A percentile compares a stretch with the other conserved stretches of the same genome.
Conservation (phyloP, 345 rosid species). For the Aegle marmelos region DNA sequence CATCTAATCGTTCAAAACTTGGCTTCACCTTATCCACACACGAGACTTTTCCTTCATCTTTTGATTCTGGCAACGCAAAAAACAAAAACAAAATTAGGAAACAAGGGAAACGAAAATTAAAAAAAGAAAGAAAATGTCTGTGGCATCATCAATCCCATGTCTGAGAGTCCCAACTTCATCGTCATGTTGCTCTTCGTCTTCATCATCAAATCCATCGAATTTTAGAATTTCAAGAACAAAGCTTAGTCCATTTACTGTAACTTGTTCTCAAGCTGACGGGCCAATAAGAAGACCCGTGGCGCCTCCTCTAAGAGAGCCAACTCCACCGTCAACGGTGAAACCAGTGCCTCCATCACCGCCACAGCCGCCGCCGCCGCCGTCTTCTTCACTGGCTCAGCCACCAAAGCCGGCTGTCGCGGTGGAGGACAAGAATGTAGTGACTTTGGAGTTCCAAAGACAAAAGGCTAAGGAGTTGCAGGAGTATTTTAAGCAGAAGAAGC, state of each 20-base stretch:
- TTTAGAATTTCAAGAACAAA: conserved; percentile 47
- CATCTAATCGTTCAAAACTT: conserved; percentile 24
- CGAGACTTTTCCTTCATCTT: conserved; percentile 6
- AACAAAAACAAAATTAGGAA: neutral
- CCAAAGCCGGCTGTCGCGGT: conserved; percentile 27
- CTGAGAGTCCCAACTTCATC: conserved; percentile 59
- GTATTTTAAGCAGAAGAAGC: conserved; percentile 81
- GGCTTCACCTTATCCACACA: conserved; percentile 50
- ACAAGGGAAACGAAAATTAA: conserved; percentile 1
- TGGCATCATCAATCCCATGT: conserved; percentile 61
- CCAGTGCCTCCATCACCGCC: conserved; percentile 35
- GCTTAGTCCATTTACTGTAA: conserved; percentile 43
- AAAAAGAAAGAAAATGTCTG: conserved; percentile 41
- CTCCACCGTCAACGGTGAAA: conserved; percentile 42
- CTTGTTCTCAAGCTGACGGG: conserved; percentile 79
- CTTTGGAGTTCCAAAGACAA: conserved; percentile 87
- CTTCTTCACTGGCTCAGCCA: conserved; percentile 19
- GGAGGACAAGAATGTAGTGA: conserved; percentile 39
- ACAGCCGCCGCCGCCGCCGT: conserved; percentile 20
- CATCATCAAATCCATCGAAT: conserved; percentile 29
- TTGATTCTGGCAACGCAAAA: conserved; percentile 4
- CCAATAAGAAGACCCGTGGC: conserved; percentile 87
- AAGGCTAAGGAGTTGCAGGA: conserved; percentile 89
- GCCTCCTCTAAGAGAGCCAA: conserved; percentile 52
- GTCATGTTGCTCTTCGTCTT: conserved; percentile 30